Base-by-base conservation (phyloP, 352 stramenopile genomes). In the Lagenidium sp. region DNA sequence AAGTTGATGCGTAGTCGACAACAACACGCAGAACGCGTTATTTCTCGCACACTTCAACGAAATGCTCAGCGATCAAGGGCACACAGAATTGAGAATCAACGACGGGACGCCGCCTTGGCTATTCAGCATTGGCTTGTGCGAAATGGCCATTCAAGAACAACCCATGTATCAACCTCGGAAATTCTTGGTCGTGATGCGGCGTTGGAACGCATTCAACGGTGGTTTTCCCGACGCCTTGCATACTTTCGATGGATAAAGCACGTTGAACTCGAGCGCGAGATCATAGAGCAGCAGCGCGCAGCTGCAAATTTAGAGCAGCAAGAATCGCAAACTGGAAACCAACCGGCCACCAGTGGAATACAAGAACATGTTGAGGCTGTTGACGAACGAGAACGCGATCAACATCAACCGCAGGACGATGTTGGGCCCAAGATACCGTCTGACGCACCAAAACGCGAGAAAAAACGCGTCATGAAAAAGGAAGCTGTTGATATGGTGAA, bases 111-210 rank as follows among this genome's bases (percentile, higher is more conserved):
- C 4, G 46, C 53, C 1, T 45, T 55, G 21, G 58, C 50, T 6
- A 81, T 81, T 31, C 68, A 75, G 23, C 42, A 56, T 2, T 81
- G 68, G 65, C 51, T 66, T 11, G 20, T 42, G n/a, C 24, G 61
- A 21, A 63, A 57, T 8, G 47, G 50, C 7, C 49, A 50, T 32
- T 72, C 62, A 7, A 39, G 21, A 1, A 48, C 34, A 31, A 20
- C 12, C 2, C 38, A 34, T 7, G 22, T 6, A 19, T 40, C 24
- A 11, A 24, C 23, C 11, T 15, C 42, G 7, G 10, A 41, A 16
- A 11, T n/a, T 6, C 23, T 10, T 4, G 18, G 29, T 21, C 22
- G 29, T 23, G 19, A 50, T 1, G 22, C 37, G 6, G 44, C 50
- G 2, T 43, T 34, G 2, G 10, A 6, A 18, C 37, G 43, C 2